Conservation (phyloP, 1,284 basidiomycete species). For the Malassezia caprae region DNA sequence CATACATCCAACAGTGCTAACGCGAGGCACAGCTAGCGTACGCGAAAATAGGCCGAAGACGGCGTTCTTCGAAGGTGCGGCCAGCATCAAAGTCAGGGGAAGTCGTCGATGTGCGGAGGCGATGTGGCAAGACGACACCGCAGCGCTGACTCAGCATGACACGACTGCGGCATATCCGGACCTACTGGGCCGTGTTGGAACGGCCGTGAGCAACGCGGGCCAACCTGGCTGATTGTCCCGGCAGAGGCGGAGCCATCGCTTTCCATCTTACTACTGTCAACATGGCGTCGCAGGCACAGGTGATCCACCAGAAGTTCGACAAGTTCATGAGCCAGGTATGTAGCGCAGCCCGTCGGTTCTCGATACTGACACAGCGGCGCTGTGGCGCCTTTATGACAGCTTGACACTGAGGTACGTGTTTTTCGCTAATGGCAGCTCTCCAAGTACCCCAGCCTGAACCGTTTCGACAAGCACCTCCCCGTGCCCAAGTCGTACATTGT, state of each 20-base stretch:
- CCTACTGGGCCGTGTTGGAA: not conserved
- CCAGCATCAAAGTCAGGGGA: not conserved
- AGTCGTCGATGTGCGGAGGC: not conserved
- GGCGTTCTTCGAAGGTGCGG: not conserved
- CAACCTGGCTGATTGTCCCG: not conserved
- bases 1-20: not conserved
- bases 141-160: conserved; percentile 3
- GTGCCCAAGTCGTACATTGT: conserved; percentile 86
- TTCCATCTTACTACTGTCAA: conserved; percentile 1
- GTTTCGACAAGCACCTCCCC: conserved; percentile 77
- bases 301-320: conserved; percentile 43
- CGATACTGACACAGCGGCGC: conserved; percentile 3
- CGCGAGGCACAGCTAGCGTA: not conserved
- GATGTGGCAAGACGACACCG: not conserved
- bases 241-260: not conserved
- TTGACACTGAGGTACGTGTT: conserved; percentile 77
- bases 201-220: not conserved
- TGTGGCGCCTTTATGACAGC: conserved; percentile 50
- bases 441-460: conserved; percentile 62
- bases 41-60: conserved; percentile 13
- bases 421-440: conserved; percentile 57
- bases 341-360: not conserved
- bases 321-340: conserved; percentile 46
- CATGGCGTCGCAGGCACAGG: conserved; percentile 22
- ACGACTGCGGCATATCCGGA: not conserved